phyloP scores from a whole-genome alignment of 306 rosid species.

The Alnus rubra region DNA sequence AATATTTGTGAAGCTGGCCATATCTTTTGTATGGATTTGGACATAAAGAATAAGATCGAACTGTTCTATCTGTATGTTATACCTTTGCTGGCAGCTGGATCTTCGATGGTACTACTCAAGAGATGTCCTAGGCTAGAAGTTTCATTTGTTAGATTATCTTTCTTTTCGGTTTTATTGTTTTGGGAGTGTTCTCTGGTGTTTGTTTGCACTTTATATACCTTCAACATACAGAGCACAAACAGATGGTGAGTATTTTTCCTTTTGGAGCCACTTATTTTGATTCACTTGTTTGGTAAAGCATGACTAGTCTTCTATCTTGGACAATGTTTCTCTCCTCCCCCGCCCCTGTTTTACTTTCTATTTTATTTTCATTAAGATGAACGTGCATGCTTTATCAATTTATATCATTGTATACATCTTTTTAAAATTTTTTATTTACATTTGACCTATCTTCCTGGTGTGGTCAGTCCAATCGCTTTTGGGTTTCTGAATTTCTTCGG shows the following conservation, averaged over 20 bases:
- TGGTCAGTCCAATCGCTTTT: conserved; percentile 70
- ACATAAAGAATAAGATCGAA: background rate
- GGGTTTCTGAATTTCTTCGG: conserved; percentile 84
- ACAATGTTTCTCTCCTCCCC: too few relatives aligned
- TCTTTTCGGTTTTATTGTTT: background rate
- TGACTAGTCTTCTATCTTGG: background rate
- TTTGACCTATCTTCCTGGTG: conserved; percentile 10
- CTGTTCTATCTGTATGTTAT: background rate
- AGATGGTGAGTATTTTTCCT: background rate
- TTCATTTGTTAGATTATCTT: conserved; percentile 1
- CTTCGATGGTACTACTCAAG: background rate
- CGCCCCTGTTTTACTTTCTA: too few relatives aligned
- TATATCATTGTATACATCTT: conserved; percentile 3
- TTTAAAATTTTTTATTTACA: conserved; percentile 14
- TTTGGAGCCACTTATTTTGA: background rate
- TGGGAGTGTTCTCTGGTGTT: background rate
- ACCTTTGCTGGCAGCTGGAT: background rate
- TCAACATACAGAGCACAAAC: background rate
- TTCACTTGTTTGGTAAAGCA: background rate
- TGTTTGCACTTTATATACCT: background rate
- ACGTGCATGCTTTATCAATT: conserved; percentile 15
- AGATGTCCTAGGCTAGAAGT: background rate
- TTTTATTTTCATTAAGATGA: conserved; percentile 10
- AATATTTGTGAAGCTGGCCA: background rate
- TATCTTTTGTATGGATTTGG: background rate